A percentile compares a stretch with the other conserved stretches of the same genome.
These are phyloP conservation scores for Panus rudis DNA, from an alignment of 768 basidiomycete genomes.

Conservation along the genomic window DNA sequence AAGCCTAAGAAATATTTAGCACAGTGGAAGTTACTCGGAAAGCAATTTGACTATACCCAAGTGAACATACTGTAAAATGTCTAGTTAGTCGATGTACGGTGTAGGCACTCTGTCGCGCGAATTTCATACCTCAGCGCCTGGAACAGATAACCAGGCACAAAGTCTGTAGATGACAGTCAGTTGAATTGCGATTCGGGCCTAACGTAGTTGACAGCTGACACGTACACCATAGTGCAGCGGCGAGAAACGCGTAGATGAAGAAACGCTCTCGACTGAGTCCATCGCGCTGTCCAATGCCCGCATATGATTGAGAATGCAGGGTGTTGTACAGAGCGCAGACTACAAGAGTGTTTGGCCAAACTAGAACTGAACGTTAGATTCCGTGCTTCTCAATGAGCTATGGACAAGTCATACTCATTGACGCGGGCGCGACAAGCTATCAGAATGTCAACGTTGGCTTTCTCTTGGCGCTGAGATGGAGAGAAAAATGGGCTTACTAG, in stretches of 20 bases:
- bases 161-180: constrained; percentile 28
- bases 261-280: constrained; percentile 54
- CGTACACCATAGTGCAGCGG: constrained; percentile 36
- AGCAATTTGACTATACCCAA: constrained; percentile 30
- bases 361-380: constrained; percentile 22
- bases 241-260: constrained; percentile 48
- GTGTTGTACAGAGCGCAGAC: constrained; percentile 70
- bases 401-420: constrained; percentile 18
- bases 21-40: background rate
- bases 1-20: constrained; percentile 33
- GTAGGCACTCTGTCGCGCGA: background rate
- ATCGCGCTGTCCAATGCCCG: constrained; percentile 45
- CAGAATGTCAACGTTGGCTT: background rate
- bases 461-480: background rate
- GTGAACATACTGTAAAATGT: constrained; percentile 33
- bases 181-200: background rate
- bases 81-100: background rate
- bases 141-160: constrained; percentile 54
- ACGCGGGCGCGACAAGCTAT: constrained; percentile 26
- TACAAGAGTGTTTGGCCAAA: constrained; percentile 71
- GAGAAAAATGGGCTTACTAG: constrained; percentile 15
- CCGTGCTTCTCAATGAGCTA: background rate
- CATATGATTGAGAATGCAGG: constrained; percentile 54
- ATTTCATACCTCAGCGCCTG: constrained; percentile 41
- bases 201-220: constrained; percentile 8